Evolutionary conservation across 495 filamentous ascomycete species (phyloP).

Genomic region (Trichoderma gamsii): DNA sequence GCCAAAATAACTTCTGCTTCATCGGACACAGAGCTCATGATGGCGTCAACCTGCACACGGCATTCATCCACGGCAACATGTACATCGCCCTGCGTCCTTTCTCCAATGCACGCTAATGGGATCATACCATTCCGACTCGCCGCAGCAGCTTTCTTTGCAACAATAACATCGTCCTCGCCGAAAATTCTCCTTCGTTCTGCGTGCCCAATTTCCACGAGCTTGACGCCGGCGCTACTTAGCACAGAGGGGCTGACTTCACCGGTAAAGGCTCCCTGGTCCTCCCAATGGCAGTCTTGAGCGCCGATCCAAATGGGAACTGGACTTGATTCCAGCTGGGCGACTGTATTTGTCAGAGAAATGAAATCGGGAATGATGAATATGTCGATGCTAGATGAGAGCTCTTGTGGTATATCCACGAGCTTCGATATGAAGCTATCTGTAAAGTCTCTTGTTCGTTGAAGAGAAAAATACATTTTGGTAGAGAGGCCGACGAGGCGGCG

Average conservation of each 20-base stretch:
- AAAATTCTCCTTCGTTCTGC: slow-evolving; percentile 68
- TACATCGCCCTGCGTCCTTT: slow-evolving; percentile 39
- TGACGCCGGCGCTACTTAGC: slow-evolving; percentile 57
- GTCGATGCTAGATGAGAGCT: slow-evolving; percentile 37
- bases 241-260: slow-evolving; percentile 68
- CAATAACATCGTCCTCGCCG: slow-evolving; percentile 59
- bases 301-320: slow-evolving; percentile 53
- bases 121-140: slow-evolving; percentile 61
- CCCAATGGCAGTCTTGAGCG: slow-evolving; percentile 68
- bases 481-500: slow-evolving; percentile 69
- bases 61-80: slow-evolving; percentile 60
- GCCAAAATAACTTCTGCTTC: slow-evolving; percentile 69
- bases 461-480: slow-evolving; percentile 80
- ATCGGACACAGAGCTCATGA: slow-evolving; percentile 50
- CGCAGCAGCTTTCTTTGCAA: slow-evolving; percentile 61
- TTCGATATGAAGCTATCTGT: slow-evolving; percentile 44
- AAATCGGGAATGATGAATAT: slow-evolving; percentile 71
- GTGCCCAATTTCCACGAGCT: slow-evolving; percentile 71
- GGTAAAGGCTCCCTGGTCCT: slow-evolving; percentile 63
- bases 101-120: slow-evolving; percentile 76
- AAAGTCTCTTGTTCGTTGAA: slow-evolving; percentile 57
- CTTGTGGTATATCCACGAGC: slow-evolving; percentile 20
- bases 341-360: slow-evolving; percentile 54
- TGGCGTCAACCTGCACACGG: slow-evolving; percentile 53
- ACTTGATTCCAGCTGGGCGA: slow-evolving; percentile 42